Conservation (phyloP, 2,329 filamentous ascomycete genomes). For the Aureobasidium sp. region DNA sequence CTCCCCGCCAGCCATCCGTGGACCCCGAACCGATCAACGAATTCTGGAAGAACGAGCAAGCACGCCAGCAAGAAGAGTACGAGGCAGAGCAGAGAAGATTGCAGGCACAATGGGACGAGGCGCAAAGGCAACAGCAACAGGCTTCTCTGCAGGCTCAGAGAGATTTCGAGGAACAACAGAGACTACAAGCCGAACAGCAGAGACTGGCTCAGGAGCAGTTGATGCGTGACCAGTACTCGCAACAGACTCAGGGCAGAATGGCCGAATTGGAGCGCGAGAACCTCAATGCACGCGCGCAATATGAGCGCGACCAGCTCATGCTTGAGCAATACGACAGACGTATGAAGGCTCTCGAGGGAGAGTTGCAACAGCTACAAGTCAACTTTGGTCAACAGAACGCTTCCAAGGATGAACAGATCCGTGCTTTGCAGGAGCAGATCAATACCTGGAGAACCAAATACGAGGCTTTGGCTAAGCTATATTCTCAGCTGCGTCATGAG, state of each 20-base stretch:
- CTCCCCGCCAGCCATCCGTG: constrained; percentile 59
- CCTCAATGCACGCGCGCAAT: constrained; percentile 85
- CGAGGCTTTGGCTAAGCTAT: constrained; percentile 90
- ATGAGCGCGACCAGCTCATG: constrained; percentile 95
- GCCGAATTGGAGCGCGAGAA: constrained; percentile 95
- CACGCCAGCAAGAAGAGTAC: constrained; percentile 86
- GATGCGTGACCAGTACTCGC: constrained; percentile 78
- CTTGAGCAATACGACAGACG: constrained; percentile 90
- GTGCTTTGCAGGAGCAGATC: constrained; percentile 87
- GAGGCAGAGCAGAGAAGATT: constrained; percentile 87
- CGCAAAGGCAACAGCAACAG: constrained; percentile 73
- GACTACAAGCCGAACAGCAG: constrained; percentile 80
- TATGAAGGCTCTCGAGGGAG: constrained; percentile 85
- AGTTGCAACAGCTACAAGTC: constrained; percentile 72
- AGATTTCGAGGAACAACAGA: constrained; percentile 96
- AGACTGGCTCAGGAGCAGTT: constrained; percentile 85
- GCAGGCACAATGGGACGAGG: constrained; percentile 77
- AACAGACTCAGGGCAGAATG: constrained; percentile 91
- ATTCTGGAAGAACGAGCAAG: constrained; percentile 93
- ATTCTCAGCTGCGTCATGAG: constrained; percentile 91
- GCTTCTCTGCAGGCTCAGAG: constrained; percentile 77
- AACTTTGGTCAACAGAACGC: constrained; percentile 78
- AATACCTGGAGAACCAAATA: constrained; percentile 98
- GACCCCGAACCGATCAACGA: constrained; percentile 95
- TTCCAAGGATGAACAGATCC: constrained; percentile 92